A percentile compares a stretch with the other conserved stretches of the same genome.
Evolutionary conservation across 257 asterid species (phyloP).

Genomic region (Solanum dulcamara): DNA sequence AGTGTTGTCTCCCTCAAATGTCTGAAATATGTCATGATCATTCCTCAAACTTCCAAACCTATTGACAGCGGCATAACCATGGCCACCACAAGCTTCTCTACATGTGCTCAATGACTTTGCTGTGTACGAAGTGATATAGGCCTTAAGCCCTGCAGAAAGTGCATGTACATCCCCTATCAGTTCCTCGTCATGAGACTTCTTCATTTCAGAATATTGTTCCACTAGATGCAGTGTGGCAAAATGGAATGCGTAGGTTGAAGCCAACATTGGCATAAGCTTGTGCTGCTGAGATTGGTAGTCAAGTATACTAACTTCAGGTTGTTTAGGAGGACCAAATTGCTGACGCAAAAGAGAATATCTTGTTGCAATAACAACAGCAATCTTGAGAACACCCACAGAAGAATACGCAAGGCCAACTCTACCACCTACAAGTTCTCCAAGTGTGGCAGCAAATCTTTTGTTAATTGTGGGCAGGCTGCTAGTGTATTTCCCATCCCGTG

Average conservation of each 20-base stretch:
- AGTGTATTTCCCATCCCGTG: conserved; percentile 78
- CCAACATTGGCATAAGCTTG: conserved; percentile 95
- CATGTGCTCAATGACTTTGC: conserved; percentile 77
- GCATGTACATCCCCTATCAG: conserved; percentile 80
- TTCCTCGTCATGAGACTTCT: conserved; percentile 65
- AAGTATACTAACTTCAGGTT: conserved; percentile 85
- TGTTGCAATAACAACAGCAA: conserved; percentile 67
- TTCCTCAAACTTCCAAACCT: conserved; percentile 92
- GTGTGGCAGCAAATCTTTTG: conserved; percentile 90
- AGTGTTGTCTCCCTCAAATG: conserved; percentile 98
- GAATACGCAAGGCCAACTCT: conserved; percentile 94
- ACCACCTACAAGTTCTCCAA: conserved; percentile 98
- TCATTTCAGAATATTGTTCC: conserved; percentile 74
- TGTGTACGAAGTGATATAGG: conserved; percentile 86
- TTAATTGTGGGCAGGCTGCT: conserved; percentile 73
- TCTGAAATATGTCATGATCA: conserved; percentile 95
- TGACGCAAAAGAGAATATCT: conserved; percentile 79
- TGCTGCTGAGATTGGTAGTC: conserved; percentile 98
- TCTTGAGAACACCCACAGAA: conserved; percentile 80
- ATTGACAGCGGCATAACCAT: conserved; percentile 97
- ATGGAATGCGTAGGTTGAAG: conserved; percentile 87
- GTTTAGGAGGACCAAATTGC: conserved; percentile 96
- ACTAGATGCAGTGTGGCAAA: conserved; percentile 66
- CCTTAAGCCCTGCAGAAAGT: conserved; percentile 91
- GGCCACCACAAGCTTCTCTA: conserved; percentile 98